Evolutionary conservation across 2,329 filamentous ascomycete genomes (phyloP), one percentile per base, ranked within the genome.

Genomic region (Pseudogymnoascus sp.): DNA sequence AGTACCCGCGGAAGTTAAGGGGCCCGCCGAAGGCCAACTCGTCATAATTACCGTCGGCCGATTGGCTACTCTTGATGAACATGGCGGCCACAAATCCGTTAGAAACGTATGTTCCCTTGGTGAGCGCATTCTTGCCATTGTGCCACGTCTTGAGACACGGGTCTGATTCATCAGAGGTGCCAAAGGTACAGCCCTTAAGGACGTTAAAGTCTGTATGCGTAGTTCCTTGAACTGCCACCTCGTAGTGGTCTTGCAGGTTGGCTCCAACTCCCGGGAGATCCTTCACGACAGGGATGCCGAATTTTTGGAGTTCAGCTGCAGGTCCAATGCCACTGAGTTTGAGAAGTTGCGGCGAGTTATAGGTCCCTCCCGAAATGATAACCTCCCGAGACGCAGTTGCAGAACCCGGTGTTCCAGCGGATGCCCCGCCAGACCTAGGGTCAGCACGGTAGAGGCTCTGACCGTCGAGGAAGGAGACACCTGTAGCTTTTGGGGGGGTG

Each of bases 211-310:
- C 72, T 40, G 70, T 76, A 2, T 73, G 75, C 4, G 71, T 64
- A n/a, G 79, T 74, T 26, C 77, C 80, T 36, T 78, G 71, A 21
- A 81, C 73, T 21, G 74, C 73, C 57, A 81, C 76, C 69, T 80
- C 81, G 70, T 82, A 81, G 65, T 81, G 80, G 71, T 87, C 83
- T 69, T 83, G 78, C 1, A 87, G 75, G 72, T 87, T 87, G 50
- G 77, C 78, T 42, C 86, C 87, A n/a, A 89, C 84, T 10, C 88
- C 85, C 0, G 85, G 84, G 1, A 86, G 77, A 68, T 88, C 78
- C 2, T 65, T 83, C 33, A 87, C 67, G 2, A 86, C 74, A 1
- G 77, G 73, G 65, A 87, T 86, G 35, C 75, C 72, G 68, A 81
- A 69, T 50, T 70, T 70, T 26, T 70, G 33, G 2, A 80, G 74